Base-by-base conservation (phyloP, 495 filamentous ascomycete genomes). In the Trichoderma reesei region DNA sequence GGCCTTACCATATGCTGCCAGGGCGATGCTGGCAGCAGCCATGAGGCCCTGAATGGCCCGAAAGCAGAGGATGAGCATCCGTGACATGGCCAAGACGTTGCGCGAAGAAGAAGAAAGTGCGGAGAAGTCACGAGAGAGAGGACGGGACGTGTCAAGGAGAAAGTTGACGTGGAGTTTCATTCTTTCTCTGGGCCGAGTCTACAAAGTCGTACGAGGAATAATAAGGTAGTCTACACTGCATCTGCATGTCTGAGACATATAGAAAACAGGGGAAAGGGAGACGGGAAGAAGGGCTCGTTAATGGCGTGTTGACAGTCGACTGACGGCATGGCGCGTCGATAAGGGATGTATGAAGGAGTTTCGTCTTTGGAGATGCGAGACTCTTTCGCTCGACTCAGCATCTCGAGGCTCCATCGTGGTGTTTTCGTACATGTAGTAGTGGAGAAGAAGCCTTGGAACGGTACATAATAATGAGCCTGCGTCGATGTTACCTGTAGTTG, bases 1-100 rank as follows among this genome's bases (percentile, higher is more conserved):
- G 14, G 37, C 75, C 82, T 7, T 78, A 94, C 90, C 85, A 71
- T 88, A 91, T 60, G 78, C 84, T 20, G 87, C 86, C 41, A 95
- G 75, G 26, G 78, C 85, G 60, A 95, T 72, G 41, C 89, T 78
- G 56, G 88, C 79, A 67, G 91, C 68, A 11, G 86, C 84, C 62
- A 90, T 84, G 60, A 89, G 62, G 26, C 74, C 72, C 72, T 95
- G 90, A 59, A 79, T 63, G 33, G 65, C 64, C 64, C 79, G 71
- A 56, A 81, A 41, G n/a, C 65, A 63, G 38, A 16, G 18, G 61
- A 59, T 41, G 26, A 31, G 18, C 20, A 33, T 59, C 67, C 64
- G 70, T 68, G 66, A 67, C 68, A 56, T 65, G 66, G 67, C 62
- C 62, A 63, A 41, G 65, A 59, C 36, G 63, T 9, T 56, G 5